A percentile compares a stretch with the other conserved stretches of the same genome.
Conservation (phyloP, 768 basidiomycete species). For the Ramaria rubella region DNA sequence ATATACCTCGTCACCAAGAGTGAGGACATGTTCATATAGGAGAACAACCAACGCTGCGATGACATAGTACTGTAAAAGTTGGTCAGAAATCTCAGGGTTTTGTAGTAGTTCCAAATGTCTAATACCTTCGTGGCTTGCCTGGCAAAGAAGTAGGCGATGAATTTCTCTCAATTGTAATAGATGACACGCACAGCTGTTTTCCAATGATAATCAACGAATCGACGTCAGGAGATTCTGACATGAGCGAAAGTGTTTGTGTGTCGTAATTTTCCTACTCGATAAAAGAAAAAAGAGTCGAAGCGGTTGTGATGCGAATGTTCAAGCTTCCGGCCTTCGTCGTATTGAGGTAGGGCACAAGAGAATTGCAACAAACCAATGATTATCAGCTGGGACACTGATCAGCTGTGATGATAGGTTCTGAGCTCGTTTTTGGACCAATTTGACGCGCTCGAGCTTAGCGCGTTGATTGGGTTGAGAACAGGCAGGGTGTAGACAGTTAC, state of each 20-base stretch:
- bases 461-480: too few species aligned
- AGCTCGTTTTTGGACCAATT: too few species aligned
- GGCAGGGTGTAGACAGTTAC: too few species aligned
- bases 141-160: background rate
- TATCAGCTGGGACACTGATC: too few species aligned
- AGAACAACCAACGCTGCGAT: background rate
- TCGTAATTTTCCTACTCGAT: too few species aligned
- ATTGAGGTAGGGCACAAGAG: too few species aligned
- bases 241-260: background rate
- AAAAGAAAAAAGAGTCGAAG: too few species aligned
- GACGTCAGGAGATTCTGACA: background rate
- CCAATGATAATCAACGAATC: background rate
- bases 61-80: background rate
- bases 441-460: too few species aligned
- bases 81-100: background rate
- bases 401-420: too few species aligned
- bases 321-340: too few species aligned
- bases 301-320: too few species aligned
- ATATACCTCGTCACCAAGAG: background rate
- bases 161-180: background rate
- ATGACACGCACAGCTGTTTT: background rate
- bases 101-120: background rate
- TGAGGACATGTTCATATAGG: background rate
- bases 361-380: too few species aligned
- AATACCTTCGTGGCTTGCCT: background rate